Evolutionary conservation across 2,329 filamentous ascomycete species (phyloP).

Genomic region (Pseudogymnoascus sp.): DNA sequence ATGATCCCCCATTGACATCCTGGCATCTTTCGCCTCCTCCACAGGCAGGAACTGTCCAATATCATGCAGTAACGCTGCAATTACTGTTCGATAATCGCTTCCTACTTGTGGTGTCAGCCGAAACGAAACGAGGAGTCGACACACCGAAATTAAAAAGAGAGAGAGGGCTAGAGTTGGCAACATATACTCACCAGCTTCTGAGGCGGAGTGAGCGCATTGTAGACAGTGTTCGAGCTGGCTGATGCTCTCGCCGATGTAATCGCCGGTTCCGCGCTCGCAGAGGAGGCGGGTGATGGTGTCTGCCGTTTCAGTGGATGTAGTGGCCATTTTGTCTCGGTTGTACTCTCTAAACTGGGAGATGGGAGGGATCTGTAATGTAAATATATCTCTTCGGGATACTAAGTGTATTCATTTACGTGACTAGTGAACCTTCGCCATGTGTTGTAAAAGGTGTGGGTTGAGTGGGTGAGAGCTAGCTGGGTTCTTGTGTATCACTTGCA

Average conservation of each 20-base stretch:
- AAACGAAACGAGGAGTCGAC: not conserved
- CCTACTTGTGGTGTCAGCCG: conserved; percentile 9
- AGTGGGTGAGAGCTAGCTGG: not conserved
- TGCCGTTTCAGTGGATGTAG: conserved; percentile 14
- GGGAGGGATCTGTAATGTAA: not conserved
- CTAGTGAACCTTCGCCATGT: not conserved
- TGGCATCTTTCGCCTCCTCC: conserved; percentile 24
- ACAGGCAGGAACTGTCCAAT: conserved; percentile 36
- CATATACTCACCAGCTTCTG: conserved; percentile 17
- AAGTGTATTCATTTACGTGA: not conserved
- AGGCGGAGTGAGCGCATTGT: conserved; percentile 27
- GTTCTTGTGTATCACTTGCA: not conserved
- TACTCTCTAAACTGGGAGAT: not conserved
- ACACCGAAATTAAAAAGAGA: not conserved
- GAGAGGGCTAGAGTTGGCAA: conserved; percentile 15
- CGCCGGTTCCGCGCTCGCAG: conserved; percentile 25
- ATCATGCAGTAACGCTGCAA: conserved; percentile 36
- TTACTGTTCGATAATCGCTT: conserved; percentile 26
- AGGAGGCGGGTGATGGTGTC: conserved; percentile 21
- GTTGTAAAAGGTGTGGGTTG: not conserved
- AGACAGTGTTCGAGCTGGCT: conserved; percentile 28
- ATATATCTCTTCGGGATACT: not conserved
- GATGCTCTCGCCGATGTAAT: conserved; percentile 28
- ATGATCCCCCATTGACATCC: conserved; percentile 22
- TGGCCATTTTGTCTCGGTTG: not conserved